These are phyloP conservation scores for Erodium trifolium DNA, from an alignment of 441 rosid species.

Conservation along the genomic window DNA sequence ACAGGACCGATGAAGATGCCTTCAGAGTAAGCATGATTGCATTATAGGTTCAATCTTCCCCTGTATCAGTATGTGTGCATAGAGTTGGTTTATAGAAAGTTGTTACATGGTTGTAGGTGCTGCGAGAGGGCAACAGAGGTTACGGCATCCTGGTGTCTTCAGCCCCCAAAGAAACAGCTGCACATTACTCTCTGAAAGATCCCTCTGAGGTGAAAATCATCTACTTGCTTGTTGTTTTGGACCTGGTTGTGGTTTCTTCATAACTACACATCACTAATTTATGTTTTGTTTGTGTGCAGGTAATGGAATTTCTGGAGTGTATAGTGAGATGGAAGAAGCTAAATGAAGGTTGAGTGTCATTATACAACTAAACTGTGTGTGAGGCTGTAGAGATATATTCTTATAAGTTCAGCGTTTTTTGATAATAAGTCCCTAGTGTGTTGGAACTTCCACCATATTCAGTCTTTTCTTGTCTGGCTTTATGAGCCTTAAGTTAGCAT, in stretches of 20 bases:
- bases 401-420: background rate
- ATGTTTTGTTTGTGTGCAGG: constrained; percentile 29
- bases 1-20: constrained; percentile 85
- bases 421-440: background rate
- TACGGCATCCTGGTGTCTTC: constrained; percentile 77
- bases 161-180: constrained; percentile 66
- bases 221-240: background rate
- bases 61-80: background rate
- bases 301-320: constrained; percentile 59
- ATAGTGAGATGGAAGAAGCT: constrained; percentile 55
- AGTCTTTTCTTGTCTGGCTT: background rate
- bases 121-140: constrained; percentile 51
- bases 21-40: constrained; percentile 51
- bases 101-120: constrained; percentile 30
- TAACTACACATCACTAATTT: background rate
- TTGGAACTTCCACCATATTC: background rate
- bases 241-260: background rate
- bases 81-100: background rate
- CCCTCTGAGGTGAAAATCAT: constrained; percentile 47
- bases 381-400: background rate
- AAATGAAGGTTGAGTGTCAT: background rate
- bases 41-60: background rate
- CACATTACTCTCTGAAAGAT: constrained; percentile 66
- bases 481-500: background rate
- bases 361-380: background rate